Evolutionary conservation across 768 basidiomycete species (phyloP).

Genomic region (Collybia sordida): DNA sequence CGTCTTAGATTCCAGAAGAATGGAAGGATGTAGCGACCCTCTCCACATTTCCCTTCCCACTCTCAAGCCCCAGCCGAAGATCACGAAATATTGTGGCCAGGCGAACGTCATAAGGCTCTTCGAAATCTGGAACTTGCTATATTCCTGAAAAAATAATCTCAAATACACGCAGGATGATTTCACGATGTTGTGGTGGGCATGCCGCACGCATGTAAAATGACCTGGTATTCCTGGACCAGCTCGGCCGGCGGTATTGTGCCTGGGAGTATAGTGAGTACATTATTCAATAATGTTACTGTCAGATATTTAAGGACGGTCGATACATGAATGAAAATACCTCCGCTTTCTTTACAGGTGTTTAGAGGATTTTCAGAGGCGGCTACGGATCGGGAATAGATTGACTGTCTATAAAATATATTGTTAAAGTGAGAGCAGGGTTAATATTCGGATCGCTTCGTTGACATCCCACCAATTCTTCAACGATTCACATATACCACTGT

Average conservation of each 20-base stretch:
- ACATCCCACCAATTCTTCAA: neutral
- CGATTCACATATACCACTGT: neutral
- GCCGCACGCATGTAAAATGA: slow-evolving; percentile 11
- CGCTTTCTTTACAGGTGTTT: slow-evolving; percentile 16
- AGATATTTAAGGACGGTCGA: slow-evolving; percentile 20
- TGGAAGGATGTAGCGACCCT: too few species aligned
- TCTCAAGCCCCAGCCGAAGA: neutral
- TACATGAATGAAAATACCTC: slow-evolving; percentile 25
- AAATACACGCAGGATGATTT: neutral
- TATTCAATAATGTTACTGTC: slow-evolving; percentile 7
- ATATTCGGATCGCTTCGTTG: neutral
- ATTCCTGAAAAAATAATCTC: neutral
- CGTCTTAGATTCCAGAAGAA: too few species aligned
- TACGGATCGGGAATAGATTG: slow-evolving; percentile 13
- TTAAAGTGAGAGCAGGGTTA: neutral
- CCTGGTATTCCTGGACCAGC: slow-evolving; percentile 14
- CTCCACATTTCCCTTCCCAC: too few species aligned
- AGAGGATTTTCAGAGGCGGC: slow-evolving; percentile 11
- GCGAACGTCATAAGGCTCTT: too few species aligned
- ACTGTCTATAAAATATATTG: neutral
- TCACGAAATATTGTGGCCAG: neutral
- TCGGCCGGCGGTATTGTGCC: slow-evolving; percentile 9
- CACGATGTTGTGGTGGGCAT: neutral
- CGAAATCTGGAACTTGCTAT: too few species aligned
- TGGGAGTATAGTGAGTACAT: neutral